Conservation (phyloP, 176 grass and related monocot species). For the Oryza officinalis region DNA sequence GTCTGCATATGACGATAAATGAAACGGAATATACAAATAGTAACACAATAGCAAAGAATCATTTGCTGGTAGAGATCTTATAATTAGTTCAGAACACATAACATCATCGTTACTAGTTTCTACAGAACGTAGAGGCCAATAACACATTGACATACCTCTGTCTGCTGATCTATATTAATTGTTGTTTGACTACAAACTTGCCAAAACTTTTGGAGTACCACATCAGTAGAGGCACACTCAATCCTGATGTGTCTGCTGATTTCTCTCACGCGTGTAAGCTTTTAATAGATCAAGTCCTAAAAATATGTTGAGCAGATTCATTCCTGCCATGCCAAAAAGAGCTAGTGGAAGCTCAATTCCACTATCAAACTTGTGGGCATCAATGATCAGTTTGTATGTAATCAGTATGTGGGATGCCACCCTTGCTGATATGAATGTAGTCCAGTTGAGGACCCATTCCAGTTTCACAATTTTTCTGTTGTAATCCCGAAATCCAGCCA, state of each 20-base stretch:
- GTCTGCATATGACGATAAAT: not conserved
- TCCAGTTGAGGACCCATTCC: constrained; percentile 91
- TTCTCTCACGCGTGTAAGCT: constrained; percentile 68
- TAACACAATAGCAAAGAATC: not conserved
- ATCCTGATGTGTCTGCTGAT: constrained; percentile 61
- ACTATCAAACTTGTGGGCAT: constrained; percentile 76
- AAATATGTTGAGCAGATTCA: constrained; percentile 90
- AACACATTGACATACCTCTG: constrained; percentile 40
- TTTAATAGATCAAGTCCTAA: constrained; percentile 76
- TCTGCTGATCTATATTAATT: constrained; percentile 12
- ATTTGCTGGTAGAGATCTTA: constrained; percentile 20
- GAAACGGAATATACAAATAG: not conserved
- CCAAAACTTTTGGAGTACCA: constrained; percentile 32
- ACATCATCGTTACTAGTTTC: not conserved
- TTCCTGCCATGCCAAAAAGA: constrained; percentile 85
- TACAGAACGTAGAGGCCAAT: not conserved
- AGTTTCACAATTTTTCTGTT: constrained; percentile 63
- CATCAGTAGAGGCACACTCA: constrained; percentile 40
- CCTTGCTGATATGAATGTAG: constrained; percentile 68
- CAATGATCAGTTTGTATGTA: constrained; percentile 70
- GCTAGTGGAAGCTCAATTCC: constrained; percentile 92
- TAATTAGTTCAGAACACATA: constrained; percentile 21
- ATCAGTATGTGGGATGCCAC: constrained; percentile 76
- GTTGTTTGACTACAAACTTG: constrained; percentile 13
- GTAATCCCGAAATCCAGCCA: constrained; percentile 72